Conservation (phyloP, 2,329 filamentous ascomycete species). For the Aspergillus novoparasiticus region DNA sequence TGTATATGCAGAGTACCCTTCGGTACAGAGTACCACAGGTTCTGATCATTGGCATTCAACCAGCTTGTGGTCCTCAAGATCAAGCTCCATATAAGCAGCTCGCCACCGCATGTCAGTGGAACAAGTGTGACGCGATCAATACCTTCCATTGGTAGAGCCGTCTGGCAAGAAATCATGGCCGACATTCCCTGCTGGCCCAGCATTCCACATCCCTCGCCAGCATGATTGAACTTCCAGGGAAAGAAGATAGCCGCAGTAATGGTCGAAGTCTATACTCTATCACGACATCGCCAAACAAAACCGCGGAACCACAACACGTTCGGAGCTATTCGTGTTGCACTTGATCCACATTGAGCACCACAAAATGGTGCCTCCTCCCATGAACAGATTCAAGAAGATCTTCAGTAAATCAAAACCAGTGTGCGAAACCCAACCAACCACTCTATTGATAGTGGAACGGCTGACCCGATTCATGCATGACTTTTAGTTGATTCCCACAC, state of each 20-base stretch:
- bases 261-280: neutral
- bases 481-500: neutral
- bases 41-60: neutral
- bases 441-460: neutral
- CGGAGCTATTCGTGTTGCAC: neutral
- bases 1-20: too few species aligned
- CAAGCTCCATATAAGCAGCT: neutral
- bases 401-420: neutral
- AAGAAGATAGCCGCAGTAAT: neutral
- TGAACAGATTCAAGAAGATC: neutral
- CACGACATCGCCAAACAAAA: neutral
- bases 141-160: neutral
- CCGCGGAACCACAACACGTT: neutral
- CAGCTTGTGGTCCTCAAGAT: neutral
- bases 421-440: neutral
- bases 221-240: conserved; percentile 14
- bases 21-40: neutral
- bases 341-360: neutral
- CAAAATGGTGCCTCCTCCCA: neutral
- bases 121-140: neutral
- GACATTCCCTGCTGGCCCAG: neutral
- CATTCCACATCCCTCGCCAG: conserved; percentile 26
- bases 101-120: neutral
- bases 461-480: neutral
- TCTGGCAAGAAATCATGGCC: neutral